Evolutionary conservation across 2,329 filamentous ascomycete genomes (phyloP).

Genomic region (Phaeosphaeriaceae sp.): DNA sequence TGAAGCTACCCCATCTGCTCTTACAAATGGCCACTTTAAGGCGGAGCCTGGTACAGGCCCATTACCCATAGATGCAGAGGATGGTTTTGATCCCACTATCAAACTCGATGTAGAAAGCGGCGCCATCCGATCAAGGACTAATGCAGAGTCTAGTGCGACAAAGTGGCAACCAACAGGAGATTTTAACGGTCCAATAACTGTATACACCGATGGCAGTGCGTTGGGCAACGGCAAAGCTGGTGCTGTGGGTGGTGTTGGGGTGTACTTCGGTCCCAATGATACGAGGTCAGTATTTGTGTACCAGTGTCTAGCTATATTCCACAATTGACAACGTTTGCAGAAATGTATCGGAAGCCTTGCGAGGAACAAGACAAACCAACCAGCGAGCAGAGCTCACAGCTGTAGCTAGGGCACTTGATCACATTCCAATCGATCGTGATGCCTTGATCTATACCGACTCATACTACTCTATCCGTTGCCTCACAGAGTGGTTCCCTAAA

Average conservation of each 20-base stretch:
- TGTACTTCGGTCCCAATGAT: constrained; percentile 68
- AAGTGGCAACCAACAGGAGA: constrained; percentile 55
- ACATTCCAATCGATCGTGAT: constrained; percentile 69
- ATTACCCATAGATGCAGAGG: constrained; percentile 61
- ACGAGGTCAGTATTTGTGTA: constrained; percentile 55
- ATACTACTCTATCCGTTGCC: constrained; percentile 87
- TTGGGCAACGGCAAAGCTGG: constrained; percentile 62
- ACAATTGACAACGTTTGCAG: constrained; percentile 45
- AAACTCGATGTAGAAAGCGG: constrained; percentile 61
- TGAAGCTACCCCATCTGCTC: constrained; percentile 18
- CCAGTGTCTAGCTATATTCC: background rate
- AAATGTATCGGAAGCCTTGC: constrained; percentile 77
- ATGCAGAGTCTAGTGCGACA: constrained; percentile 53
- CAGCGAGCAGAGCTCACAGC: constrained; percentile 95
- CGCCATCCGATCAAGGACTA: constrained; percentile 62
- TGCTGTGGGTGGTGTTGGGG: constrained; percentile 66
- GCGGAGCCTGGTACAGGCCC: constrained; percentile 61
- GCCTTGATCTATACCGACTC: constrained; percentile 88
- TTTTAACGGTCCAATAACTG: constrained; percentile 59
- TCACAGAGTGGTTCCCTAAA: constrained; percentile 78
- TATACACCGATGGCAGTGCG: constrained; percentile 70
- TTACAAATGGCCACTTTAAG: constrained; percentile 19
- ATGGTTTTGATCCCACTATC: constrained; percentile 67
- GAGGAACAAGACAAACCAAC: constrained; percentile 82
- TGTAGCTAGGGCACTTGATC: constrained; percentile 81